Evolutionary conservation across 2,329 filamentous ascomycete genomes (phyloP), one percentile per base, ranked within the genome.

Genomic region (Aspergillus clavatus): DNA sequence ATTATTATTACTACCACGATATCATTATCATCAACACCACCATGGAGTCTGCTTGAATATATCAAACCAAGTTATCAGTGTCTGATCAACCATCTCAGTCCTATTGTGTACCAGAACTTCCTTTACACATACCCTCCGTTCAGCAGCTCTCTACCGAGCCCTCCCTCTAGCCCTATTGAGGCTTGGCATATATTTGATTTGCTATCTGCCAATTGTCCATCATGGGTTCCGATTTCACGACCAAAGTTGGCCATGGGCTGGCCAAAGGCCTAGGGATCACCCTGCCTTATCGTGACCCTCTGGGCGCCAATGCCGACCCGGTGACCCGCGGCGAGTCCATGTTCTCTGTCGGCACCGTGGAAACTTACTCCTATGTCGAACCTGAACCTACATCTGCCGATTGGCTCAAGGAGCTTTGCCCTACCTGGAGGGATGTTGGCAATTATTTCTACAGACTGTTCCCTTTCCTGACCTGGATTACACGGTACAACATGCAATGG

Each of bases 391-490:
- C 82, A 3, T 80, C 82, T 0, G 59, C 68, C 5, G 89, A 95
- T 61, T 95, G 83, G 80, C 52, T 97, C 11, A 61, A 65, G 4
- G 77, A 83, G 2, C 68, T 86, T 14, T 61, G 79, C 0, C 93
- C 91, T 0, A 75, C 74, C 0, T 65, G 72, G 6, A 52, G 63
- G 1, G 77, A 86, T 27, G 43, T 84, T 3, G 39, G 66, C 4
- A 56, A 71, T 2, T 98, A 96, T 61, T 45, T 83, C 46, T 71
- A 74, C 53, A 85, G 80, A 11, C 72, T 97, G 1, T 95, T 98
- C 55, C 93, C 93, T 0, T 97, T 96, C 62, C 65, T 86, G 4
- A 76, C 81, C n/a, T 98, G 93, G 93, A 91, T 97, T 46, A 69
- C 73, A 8, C 81, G 83, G 56, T 98, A 98, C 72, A 98, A 98